These are phyloP conservation scores for Jatropha curcas DNA, from an alignment of 345 rosid genomes.

Conservation along the genomic window DNA sequence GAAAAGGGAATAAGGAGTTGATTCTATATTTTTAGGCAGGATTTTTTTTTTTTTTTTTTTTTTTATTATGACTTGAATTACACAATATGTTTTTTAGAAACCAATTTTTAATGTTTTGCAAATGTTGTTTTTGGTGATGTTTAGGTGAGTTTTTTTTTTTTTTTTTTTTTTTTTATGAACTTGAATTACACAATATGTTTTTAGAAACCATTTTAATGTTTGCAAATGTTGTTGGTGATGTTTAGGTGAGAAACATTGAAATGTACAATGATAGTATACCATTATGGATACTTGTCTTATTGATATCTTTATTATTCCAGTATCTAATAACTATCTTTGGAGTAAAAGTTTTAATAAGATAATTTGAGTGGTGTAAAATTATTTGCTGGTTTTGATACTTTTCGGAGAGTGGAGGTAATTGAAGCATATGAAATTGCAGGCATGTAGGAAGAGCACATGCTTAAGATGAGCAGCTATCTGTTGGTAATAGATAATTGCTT, in stretches of 20 bases:
- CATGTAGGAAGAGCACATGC: neutral
- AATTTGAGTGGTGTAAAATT: neutral
- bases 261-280: neutral
- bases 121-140: too few species aligned
- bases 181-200: neutral
- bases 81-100: too few species aligned
- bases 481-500: neutral
- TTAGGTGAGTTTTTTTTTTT: too few species aligned
- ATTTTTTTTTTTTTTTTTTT: too few species aligned
- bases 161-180: too few species aligned
- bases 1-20: neutral
- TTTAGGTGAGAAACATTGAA: neutral
- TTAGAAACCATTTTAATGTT: neutral
- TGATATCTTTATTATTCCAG: neutral
- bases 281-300: neutral
- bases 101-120: too few species aligned
- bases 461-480: neutral
- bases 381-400: neutral
- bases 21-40: slow-evolving; percentile 1
- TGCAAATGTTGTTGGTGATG: neutral
- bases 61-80: too few species aligned
- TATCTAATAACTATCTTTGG: neutral
- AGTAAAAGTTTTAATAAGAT: neutral
- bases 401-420: neutral
- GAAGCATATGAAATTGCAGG: too few species aligned